Base-by-base conservation (phyloP, 75 land plant genomes). In the Pinus taeda region DNA sequence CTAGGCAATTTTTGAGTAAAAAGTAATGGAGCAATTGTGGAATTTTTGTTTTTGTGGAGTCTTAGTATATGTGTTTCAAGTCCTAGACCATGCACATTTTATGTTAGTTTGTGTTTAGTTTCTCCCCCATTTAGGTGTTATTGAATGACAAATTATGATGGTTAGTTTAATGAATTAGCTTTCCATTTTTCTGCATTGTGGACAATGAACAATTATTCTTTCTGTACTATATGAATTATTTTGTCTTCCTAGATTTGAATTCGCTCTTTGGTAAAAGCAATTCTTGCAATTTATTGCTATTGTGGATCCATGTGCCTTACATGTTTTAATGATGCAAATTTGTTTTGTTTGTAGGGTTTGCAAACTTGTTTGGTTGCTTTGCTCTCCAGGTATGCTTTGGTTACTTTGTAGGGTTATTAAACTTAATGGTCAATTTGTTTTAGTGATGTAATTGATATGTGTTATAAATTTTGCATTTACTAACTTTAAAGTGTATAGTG, bases 391-490 rank as follows among this genome's bases (percentile, higher is more conserved):
- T 60, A 60, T 60, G 62, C 57, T 74, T 49, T 49, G 11, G 2
- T 49, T 49, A 9, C 62, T 80, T 66, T 76, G 57, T 81, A 96
- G 99, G 93, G 95, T 49, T 78, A 94, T 58, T 97, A 96, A 86
- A 92, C 98, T 29, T 96, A 97, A 78, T 67, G 90, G 97, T 96
- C 73, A 85, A 97, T 49, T 83, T 96, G 24, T 86, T 96, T 58
- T 90, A 93, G 60, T 84, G 97, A 97, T 96, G 53, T 37, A n/a
- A 37, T n/a, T 39, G 71, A 18, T 69, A 42, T 13, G 39, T 39
- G 49, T 22, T 24, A 0, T 33, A 26, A 18, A 36, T 15, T 65
- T 65, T 65, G 33, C 39, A 18, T 18, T n/a, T 39, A n/a, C 3
- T 9, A 11, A 37, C 45, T 67, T 26, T 67, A 5, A 8, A 67